Base-by-base conservation (phyloP, 768 basidiomycete species). In the Hydnomerulius pinastri region DNA sequence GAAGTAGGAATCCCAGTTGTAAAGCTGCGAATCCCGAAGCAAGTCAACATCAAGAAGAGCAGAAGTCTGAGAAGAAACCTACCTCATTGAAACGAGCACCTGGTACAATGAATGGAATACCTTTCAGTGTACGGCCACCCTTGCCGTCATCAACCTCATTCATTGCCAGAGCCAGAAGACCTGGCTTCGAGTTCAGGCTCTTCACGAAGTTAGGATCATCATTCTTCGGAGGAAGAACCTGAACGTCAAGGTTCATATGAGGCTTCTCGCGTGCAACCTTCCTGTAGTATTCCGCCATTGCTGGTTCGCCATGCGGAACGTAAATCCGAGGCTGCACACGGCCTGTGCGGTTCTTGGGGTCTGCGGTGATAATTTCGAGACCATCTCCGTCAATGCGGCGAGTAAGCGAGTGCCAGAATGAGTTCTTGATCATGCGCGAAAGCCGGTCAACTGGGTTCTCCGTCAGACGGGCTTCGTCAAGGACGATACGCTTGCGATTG, bases 361-460 rank as follows among this genome's bases (percentile, higher is more conserved):
- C 97, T 4, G 94, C 93, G 49, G 92, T 95, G 59, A 98, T 98
- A 60, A 95, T 92, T 69, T 98, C 96, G 23, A 99, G 79, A 3
- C 96, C 96, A 48, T 98, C 94, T 1, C 93, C 94, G 65, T 99
- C 97, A 59, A 98, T 98, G 35, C 95, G 85, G 44, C 96, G 84
- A 2, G 97, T 99, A 46, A 99, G 78, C 6, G 94, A 91, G 66
- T 97, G 91, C 96, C 96, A 99, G 76, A 99, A 99, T 3, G 93
- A 95, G 71, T 94, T 84, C 68, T 86, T 87, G 73, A 98, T 98
- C 96, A 98, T 98, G 54, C 96, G 85, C 18, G 91, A 94, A 37
- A 99, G 79, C 36, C 96, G 88, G 69, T 95, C 92, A 44, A 99
- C 96, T 0, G 96, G 96, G 66, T 98, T 98, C 73, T 99, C 96